phyloP scores from a whole-genome alignment of 345 rosid genomes.

The Conringia planisiliqua region DNA sequence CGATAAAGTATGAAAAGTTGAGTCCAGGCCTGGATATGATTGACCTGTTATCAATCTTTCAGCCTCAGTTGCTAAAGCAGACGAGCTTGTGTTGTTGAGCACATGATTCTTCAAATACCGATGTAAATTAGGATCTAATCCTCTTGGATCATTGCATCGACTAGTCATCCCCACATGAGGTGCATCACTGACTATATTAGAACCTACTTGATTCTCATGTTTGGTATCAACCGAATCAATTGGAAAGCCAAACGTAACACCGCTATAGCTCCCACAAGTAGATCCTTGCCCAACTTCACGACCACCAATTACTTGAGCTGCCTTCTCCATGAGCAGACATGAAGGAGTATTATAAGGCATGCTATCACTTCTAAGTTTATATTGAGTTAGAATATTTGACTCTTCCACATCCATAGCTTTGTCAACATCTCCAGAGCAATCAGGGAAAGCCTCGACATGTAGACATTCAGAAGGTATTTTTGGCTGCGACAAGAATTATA shows the following conservation, averaged over 20 bases:
- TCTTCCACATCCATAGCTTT: constrained; percentile 37
- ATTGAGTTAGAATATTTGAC: constrained; percentile 36
- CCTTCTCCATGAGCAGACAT: constrained; percentile 31
- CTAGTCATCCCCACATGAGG: constrained; percentile 41
- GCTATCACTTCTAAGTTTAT: constrained; percentile 25
- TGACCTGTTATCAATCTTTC: constrained; percentile 37
- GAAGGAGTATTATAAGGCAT: constrained; percentile 32
- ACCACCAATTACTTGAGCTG: constrained; percentile 37
- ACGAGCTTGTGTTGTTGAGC: constrained; percentile 32
- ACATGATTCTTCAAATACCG: constrained; percentile 36
- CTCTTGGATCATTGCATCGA: constrained; percentile 37
- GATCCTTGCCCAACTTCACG: constrained; percentile 39
- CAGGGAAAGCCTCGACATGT: constrained; percentile 40
- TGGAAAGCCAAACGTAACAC: constrained; percentile 30
- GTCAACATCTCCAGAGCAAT: constrained; percentile 36
- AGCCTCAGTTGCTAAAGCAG: constrained; percentile 41
- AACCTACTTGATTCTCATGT: constrained; percentile 39
- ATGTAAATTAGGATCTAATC: constrained; percentile 32
- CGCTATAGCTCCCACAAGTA: constrained; percentile 36
- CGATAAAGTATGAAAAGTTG: constrained; percentile 31
- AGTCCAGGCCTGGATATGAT: constrained; percentile 36
- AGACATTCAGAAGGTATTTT: constrained; percentile 41
- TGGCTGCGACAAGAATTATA: constrained; percentile 43
- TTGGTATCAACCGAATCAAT: constrained; percentile 28
- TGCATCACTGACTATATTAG: constrained; percentile 26